A percentile compares a stretch with the other conserved stretches of the same genome.
Conservation (phyloP, 2,329 filamentous ascomycete species). For the Delphinella strobiligena region DNA sequence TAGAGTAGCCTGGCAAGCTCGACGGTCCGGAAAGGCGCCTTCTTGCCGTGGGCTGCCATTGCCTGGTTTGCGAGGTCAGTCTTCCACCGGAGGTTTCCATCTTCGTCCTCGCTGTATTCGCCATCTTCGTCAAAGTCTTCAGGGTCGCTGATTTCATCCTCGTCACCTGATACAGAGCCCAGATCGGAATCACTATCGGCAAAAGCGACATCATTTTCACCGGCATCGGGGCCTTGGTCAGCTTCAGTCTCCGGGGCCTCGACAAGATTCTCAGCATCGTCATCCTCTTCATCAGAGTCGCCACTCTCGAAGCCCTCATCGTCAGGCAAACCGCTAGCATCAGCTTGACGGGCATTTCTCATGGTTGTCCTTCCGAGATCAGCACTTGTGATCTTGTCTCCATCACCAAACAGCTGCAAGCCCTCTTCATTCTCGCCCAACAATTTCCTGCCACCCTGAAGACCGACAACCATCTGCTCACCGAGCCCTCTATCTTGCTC, state of each 20-base stretch:
- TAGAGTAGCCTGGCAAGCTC: constrained; percentile 87
- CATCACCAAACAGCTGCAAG: constrained; percentile 74
- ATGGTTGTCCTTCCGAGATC: constrained; percentile 42
- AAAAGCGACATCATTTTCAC: constrained; percentile 71
- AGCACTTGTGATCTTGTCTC: constrained; percentile 50
- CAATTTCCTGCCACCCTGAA: constrained; percentile 71
- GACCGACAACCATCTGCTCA: constrained; percentile 82
- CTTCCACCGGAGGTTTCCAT: constrained; percentile 73
- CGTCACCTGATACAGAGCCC: constrained; percentile 61
- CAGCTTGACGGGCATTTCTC: constrained; percentile 36
- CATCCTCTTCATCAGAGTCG: constrained; percentile 44
- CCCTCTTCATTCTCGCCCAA: constrained; percentile 74
- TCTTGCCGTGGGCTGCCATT: constrained; percentile 55
- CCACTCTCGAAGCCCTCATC: constrained; percentile 36
- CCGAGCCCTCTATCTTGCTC: constrained; percentile 74
- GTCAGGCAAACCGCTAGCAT: constrained; percentile 37
- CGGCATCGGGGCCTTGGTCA: constrained; percentile 37
- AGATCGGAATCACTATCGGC: constrained; percentile 96
- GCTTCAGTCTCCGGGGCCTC: constrained; percentile 36
- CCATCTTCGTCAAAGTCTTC: constrained; percentile 19
- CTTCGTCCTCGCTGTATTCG: constrained; percentile 47
- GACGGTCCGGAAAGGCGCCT: constrained; percentile 60
- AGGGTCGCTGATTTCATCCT: constrained; percentile 30
- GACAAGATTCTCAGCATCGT: constrained; percentile 36
- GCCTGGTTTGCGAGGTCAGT: constrained; percentile 70